Evolutionary conservation across 2,329 filamentous ascomycete species (phyloP).

Genomic region (Karstenula rhodostoma): DNA sequence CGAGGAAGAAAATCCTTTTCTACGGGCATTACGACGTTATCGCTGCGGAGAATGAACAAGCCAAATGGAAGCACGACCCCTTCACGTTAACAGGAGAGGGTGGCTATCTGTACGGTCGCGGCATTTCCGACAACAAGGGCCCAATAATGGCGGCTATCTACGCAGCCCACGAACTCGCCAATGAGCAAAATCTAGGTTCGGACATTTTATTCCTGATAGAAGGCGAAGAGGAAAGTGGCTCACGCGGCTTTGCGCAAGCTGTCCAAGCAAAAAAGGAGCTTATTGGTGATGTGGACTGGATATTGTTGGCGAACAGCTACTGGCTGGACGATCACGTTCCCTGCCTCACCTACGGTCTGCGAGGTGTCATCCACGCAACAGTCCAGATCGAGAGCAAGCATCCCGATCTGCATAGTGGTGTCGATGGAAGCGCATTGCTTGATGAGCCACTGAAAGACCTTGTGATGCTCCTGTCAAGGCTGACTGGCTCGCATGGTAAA

Average conservation of each 20-base stretch:
- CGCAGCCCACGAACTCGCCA: slow-evolving; percentile 86
- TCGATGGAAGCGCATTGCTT: slow-evolving; percentile 90
- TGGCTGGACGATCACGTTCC: slow-evolving; percentile 97
- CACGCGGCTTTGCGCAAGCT: slow-evolving; percentile 85
- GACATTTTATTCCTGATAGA: slow-evolving; percentile 96
- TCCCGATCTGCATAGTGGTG: slow-evolving; percentile 92
- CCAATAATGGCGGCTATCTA: slow-evolving; percentile 94
- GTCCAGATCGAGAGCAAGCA: slow-evolving; percentile 85
- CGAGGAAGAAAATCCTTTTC: slow-evolving; percentile 88
- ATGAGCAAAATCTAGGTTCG: slow-evolving; percentile 82
- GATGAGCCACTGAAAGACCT: slow-evolving; percentile 94
- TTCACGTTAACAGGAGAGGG: slow-evolving; percentile 90
- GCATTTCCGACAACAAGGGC: slow-evolving; percentile 98
- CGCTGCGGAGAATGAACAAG: slow-evolving; percentile 80
- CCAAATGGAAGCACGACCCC: slow-evolving; percentile 86
- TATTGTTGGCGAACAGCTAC: slow-evolving; percentile 95
- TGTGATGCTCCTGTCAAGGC: slow-evolving; percentile 79
- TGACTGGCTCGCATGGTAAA: slow-evolving; percentile 81
- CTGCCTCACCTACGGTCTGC: slow-evolving; percentile 91
- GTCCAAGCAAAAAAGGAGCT: slow-evolving; percentile 80
- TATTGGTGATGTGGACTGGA: slow-evolving; percentile 92
- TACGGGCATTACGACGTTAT: slow-evolving; percentile 99
- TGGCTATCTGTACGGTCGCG: slow-evolving; percentile 92
- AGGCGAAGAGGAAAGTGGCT: slow-evolving; percentile 95
- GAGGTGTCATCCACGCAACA: slow-evolving; percentile 92